A percentile compares a stretch with the other conserved stretches of the same genome.
Evolutionary conservation across 192 early-diverging fungal species (phyloP).

Genomic region (Coemansia sp.): DNA sequence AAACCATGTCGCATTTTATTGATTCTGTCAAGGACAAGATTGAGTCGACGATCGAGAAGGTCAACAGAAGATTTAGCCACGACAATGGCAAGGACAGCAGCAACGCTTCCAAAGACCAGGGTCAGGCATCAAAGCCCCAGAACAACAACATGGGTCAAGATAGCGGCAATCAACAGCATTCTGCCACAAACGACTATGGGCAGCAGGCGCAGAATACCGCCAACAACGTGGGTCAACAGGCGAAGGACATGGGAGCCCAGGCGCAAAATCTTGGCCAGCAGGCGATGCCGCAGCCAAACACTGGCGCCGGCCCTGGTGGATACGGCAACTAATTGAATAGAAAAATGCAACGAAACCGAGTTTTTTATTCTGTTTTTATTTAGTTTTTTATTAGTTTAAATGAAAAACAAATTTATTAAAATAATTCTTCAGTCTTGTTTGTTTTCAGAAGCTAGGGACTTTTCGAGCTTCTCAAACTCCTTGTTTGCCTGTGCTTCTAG

Average conservation of each 20-base stretch:
- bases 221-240: conserved; percentile 19
- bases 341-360: no score
- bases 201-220: conserved; percentile 22
- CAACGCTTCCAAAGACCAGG: conserved; percentile 2
- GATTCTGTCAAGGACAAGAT: conserved; percentile 49
- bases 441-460: background rate
- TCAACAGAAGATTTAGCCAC: conserved; percentile 40
- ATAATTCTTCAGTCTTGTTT: background rate
- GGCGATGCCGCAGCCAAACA: background rate
- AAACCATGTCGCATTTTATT: conserved; percentile 17
- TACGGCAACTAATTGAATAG: background rate
- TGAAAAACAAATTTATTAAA: background rate
- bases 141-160: conserved; percentile 10
- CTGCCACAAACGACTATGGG: conserved; percentile 2
- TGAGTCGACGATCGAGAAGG: conserved; percentile 36
- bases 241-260: conserved; percentile 10
- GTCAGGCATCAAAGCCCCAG: background rate
- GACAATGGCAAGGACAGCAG: conserved; percentile 12
- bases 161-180: background rate
- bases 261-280: conserved; percentile 17
- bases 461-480: conserved; percentile 92
- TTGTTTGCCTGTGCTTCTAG: conserved; percentile 71
- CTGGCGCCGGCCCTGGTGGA: background rate
- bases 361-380: conserved; percentile 2
- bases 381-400: background rate